Evolutionary conservation across 2,329 filamentous ascomycete species (phyloP), one percentile per base, ranked within the genome.

Genomic region (Curvularia spicifera): DNA sequence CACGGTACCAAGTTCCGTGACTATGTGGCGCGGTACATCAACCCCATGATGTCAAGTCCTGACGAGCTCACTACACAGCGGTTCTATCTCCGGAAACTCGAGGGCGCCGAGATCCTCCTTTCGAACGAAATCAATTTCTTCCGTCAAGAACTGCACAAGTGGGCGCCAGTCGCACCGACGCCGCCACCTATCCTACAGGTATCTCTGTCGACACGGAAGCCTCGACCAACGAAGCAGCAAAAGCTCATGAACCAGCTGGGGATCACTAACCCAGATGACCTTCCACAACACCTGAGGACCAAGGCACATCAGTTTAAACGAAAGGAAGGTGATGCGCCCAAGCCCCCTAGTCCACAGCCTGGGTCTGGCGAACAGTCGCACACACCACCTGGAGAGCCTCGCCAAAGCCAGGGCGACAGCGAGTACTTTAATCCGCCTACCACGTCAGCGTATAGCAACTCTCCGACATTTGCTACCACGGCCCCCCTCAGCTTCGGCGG

Each of bases 121-220:
- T 86, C 93, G 0, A 90, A 89, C 56, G 95, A 99, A 79, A 97
- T 94, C n/a, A 99, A 99, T 73, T 97, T 96, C 77, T 94, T 99
- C 80, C 89, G 94, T 24, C 93, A 97, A 74, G 93, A 97, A 73
- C 83, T 99, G 56, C 95, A 99, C 78, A 96, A 92, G 73, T 97
- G 91, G 90, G 92, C 89, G 39, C 93, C 93, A 2, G 91, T 98
- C 26, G 93, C 95, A 1, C 90, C 92, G 0, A 85, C 91, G 13
- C 83, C 95, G 12, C 95, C 95, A 3, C 93, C 93, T 22, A 88
- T 96, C 37, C 83, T 97, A 9, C 90, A 97, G 60, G 86, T 89
- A 15, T 98, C 94, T 0, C 85, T 93, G 62, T 97, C 93, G 49
- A 99, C 95, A 4, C 87, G 95, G 57, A 99, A 99, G 78, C 95